Conservation (phyloP, 2,329 filamentous ascomycete species). For the Basipetospora chlamydospora region DNA sequence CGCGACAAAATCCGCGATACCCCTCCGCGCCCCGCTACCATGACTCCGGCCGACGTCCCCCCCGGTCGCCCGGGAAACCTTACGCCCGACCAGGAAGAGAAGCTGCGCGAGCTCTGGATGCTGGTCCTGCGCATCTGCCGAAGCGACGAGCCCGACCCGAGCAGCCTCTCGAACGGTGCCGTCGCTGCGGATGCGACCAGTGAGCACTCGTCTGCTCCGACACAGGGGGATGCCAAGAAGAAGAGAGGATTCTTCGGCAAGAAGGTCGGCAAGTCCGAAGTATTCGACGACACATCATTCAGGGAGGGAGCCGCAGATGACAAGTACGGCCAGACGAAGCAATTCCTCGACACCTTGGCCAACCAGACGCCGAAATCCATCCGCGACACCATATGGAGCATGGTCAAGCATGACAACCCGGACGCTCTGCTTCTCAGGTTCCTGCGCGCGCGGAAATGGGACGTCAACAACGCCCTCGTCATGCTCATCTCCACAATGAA, state of each 20-base stretch:
- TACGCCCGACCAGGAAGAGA: slow-evolving; percentile 77
- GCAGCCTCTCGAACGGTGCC: slow-evolving; percentile 7
- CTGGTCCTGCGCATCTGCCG: slow-evolving; percentile 64
- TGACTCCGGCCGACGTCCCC: slow-evolving; percentile 27
- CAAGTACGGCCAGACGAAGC: slow-evolving; percentile 83
- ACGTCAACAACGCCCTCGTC: slow-evolving; percentile 78
- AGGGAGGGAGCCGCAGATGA: slow-evolving; percentile 52
- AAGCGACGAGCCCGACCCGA: slow-evolving; percentile 22
- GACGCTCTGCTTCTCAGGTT: slow-evolving; percentile 74
- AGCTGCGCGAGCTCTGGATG: slow-evolving; percentile 77
- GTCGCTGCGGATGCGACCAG: slow-evolving; percentile 14
- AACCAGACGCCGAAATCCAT: slow-evolving; percentile 66
- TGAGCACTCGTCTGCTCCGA: slow-evolving; percentile 14
- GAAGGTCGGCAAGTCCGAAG: slow-evolving; percentile 23
- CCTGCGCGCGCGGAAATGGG: slow-evolving; percentile 85
- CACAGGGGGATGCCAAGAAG: slow-evolving; percentile 54
- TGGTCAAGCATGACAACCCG: slow-evolving; percentile 91
- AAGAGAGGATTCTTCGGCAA: slow-evolving; percentile 56
- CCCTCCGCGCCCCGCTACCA: slow-evolving; percentile 9
- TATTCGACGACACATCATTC: slow-evolving; percentile 18
- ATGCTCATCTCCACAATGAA: slow-evolving; percentile 93
- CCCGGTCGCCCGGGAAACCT: slow-evolving; percentile 74
- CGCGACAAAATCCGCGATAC: not conserved
- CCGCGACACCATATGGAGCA: slow-evolving; percentile 71
- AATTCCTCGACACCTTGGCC: slow-evolving; percentile 69